Conservation (phyloP, 192 early-diverging fungal genomes). For the Podila epicladia region DNA sequence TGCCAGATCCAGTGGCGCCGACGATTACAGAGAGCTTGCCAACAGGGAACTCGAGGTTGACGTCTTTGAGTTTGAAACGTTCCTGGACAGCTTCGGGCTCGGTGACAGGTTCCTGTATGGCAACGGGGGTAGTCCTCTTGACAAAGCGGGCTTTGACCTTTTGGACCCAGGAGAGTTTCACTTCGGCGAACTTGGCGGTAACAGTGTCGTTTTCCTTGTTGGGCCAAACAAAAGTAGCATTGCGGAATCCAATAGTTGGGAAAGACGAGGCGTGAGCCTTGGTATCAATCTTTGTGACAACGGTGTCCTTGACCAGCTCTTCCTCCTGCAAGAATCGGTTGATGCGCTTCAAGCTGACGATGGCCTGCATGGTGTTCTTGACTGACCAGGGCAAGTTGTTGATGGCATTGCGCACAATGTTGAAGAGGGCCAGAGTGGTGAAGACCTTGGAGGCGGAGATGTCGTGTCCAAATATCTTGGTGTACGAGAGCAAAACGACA, state of each 20-base stretch:
- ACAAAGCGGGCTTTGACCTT: conserved; percentile 23
- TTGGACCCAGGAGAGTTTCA: conserved; percentile 13
- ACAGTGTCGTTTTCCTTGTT: conserved; percentile 34
- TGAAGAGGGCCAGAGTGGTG: conserved; percentile 76
- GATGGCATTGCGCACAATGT: conserved; percentile 67
- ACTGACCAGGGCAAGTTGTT: conserved; percentile 66
- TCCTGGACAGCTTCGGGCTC: conserved; percentile 10
- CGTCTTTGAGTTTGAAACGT: conserved; percentile 66
- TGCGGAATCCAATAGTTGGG: conserved; percentile 34
- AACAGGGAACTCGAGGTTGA: conserved; percentile 72
- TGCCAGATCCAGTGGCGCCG: conserved; percentile 91
- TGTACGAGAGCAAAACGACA: conserved; percentile 67
- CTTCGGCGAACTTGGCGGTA: conserved; percentile 39
- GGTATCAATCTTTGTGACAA: conserved; percentile 35
- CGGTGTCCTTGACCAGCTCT: conserved; percentile 65
- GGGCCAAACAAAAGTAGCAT: conserved; percentile 30
- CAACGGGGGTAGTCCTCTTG: conserved; percentile 4
- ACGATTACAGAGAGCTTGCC: conserved; percentile 81
- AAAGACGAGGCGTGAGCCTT: conserved; percentile 69
- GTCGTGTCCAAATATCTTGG: conserved; percentile 60
- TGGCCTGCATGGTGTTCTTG: conserved; percentile 58
- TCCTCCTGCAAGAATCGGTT: conserved; percentile 75
- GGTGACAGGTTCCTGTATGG: conserved; percentile 2
- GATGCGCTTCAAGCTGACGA: conserved; percentile 74
- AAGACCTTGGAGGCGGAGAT: conserved; percentile 59